phyloP scores from a whole-genome alignment of 192 early-diverging fungal species.

The Spizellomyces sp. region DNA sequence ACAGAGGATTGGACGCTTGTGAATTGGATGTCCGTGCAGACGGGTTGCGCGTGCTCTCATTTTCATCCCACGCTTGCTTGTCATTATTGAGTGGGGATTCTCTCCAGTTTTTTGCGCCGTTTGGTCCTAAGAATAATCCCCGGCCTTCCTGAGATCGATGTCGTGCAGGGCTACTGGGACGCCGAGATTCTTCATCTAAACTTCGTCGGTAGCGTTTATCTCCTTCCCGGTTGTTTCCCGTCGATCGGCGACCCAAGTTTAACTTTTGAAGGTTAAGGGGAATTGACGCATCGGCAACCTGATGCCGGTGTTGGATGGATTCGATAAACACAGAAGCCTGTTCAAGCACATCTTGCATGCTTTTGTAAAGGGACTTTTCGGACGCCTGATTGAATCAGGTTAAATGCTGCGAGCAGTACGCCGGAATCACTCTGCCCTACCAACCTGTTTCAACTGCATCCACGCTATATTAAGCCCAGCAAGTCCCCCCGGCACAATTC shows the following conservation, averaged over 20 bases:
- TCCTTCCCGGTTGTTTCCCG: background rate
- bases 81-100: background rate
- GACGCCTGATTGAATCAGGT: conserved; percentile 34
- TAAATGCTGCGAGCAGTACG: too few relatives aligned
- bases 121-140: conserved; percentile 1
- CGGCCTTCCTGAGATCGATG: background rate
- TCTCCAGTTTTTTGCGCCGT: background rate
- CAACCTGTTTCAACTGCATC: conserved; percentile 60
- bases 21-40: background rate
- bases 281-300: background rate
- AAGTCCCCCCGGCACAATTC: conserved; percentile 57
- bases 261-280: conserved; percentile 3
- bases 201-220: background rate
- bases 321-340: conserved; percentile 69
- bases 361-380: conserved; percentile 71
- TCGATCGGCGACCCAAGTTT: background rate
- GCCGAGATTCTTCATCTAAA: conserved; percentile 2
- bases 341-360: conserved; percentile 83
- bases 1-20: conserved; percentile 70
- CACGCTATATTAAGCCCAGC: conserved; percentile 75
- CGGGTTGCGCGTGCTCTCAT: background rate
- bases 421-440: background rate
- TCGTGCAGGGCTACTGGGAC: conserved; percentile 3
- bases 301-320: conserved; percentile 38
- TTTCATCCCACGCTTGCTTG: background rate